Conservation (phyloP, 805 yeast species). For the Yamadazyma phyllophila region DNA sequence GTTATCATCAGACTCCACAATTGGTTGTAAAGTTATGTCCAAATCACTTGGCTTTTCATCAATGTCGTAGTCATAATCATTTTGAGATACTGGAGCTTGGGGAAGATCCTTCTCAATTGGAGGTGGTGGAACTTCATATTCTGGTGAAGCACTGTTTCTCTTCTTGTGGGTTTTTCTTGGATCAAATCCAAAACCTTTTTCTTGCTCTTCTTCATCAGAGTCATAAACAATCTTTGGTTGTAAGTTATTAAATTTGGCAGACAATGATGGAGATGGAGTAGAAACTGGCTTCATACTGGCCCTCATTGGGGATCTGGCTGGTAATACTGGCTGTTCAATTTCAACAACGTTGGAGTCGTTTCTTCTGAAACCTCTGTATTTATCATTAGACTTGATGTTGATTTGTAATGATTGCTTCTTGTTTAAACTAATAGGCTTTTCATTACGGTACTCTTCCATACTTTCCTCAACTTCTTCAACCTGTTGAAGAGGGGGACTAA, state of each 20-base stretch:
- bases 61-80: conserved; percentile 2
- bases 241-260: conserved; percentile 14
- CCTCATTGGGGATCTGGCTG: conserved; percentile 20
- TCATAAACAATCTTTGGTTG: conserved; percentile 16
- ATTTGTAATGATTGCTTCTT: conserved; percentile 14
- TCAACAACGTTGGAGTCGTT: conserved; percentile 19
- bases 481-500: conserved; percentile 15
- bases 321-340: conserved; percentile 21
- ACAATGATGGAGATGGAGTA: conserved; percentile 7
- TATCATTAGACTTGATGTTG: conserved; percentile 17
- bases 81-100: background rate
- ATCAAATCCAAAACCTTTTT: conserved; percentile 21
- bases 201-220: conserved; percentile 17
- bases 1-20: conserved; percentile 31
- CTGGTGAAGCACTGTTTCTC: background rate
- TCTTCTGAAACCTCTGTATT: conserved; percentile 44
- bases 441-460: conserved; percentile 5
- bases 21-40: conserved; percentile 32
- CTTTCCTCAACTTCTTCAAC: conserved; percentile 15
- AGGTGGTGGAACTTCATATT: conserved; percentile 1
- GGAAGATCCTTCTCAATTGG: conserved; percentile 7
- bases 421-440: conserved; percentile 12
- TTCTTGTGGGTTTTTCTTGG: conserved; percentile 18
- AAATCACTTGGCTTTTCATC: conserved; percentile 15
- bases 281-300: conserved; percentile 1